These are phyloP conservation scores for Furcasterigmium furcatum DNA, from an alignment of 2,329 filamentous ascomycete genomes.

Conservation along the genomic window DNA sequence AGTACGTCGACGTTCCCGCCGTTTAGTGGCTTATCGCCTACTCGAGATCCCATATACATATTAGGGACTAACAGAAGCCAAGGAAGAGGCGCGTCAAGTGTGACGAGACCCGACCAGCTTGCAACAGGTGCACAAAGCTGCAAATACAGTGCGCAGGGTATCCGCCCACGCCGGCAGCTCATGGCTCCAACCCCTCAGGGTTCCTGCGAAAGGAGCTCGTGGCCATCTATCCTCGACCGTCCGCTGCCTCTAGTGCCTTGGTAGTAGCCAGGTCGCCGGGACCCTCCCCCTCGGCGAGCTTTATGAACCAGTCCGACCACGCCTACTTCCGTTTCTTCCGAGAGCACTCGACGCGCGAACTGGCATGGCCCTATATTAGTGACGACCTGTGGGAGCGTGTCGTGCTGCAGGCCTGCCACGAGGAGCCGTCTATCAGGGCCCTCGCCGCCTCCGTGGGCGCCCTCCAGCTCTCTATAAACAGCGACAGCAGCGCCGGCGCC, in stretches of 20 bases:
- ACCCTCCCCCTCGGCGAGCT: constrained; percentile 2
- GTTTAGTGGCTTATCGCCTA: not conserved
- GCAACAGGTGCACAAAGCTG: constrained; percentile 29
- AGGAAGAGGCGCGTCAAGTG: constrained; percentile 31
- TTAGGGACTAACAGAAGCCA: not conserved
- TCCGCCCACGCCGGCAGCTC: constrained; percentile 1
- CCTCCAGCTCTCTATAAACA: not conserved
- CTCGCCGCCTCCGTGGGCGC: not conserved
- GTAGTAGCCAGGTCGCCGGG: not conserved
- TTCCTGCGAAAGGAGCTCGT: not conserved
- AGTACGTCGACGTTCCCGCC: not conserved
- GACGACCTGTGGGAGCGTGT: constrained; percentile 30
- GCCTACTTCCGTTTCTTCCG: constrained; percentile 23
- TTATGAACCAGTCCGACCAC: constrained; percentile 14
- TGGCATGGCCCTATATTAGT: constrained; percentile 22
- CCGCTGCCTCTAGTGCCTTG: not conserved
- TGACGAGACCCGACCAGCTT: constrained; percentile 29
- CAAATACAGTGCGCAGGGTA: constrained; percentile 28
- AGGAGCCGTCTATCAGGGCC: constrained; percentile 23
- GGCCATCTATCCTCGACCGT: constrained; percentile 4
- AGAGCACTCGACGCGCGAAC: constrained; percentile 14
- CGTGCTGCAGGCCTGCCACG: constrained; percentile 28
- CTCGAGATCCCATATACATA: too few relatives aligned
- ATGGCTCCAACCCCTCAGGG: not conserved
- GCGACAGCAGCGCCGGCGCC: too few relatives aligned